Evolutionary conservation across 2,329 filamentous ascomycete genomes (phyloP).

Genomic region (Epicoccum nigrum): DNA sequence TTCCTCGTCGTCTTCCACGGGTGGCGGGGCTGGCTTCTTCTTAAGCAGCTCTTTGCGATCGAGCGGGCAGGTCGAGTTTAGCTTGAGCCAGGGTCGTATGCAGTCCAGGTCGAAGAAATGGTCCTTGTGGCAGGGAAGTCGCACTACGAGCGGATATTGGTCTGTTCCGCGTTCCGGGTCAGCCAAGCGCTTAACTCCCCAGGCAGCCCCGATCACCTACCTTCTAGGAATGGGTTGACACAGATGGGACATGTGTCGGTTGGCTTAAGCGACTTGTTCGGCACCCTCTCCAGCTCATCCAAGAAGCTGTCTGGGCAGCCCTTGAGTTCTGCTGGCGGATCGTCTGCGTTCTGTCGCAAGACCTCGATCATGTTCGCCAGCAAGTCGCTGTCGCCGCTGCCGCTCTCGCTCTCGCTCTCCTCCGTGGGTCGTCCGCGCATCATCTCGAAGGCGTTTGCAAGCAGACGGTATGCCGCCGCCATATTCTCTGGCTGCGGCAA

Average conservation of each 20-base stretch:
- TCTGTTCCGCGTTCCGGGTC: constrained; percentile 45
- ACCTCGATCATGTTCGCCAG: constrained; percentile 62
- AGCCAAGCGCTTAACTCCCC: constrained; percentile 18
- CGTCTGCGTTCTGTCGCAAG: constrained; percentile 62
- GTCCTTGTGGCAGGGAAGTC: constrained; percentile 65
- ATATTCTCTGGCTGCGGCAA: constrained; percentile 66
- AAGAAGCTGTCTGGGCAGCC: constrained; percentile 67
- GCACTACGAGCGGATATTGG: constrained; percentile 67
- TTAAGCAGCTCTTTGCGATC: constrained; percentile 65
- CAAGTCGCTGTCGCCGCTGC: constrained; percentile 48
- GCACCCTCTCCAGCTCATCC: constrained; percentile 65
- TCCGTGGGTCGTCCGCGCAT: constrained; percentile 56
- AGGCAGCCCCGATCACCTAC: constrained; percentile 36
- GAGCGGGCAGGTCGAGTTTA: constrained; percentile 68
- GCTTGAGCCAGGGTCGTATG: constrained; percentile 67
- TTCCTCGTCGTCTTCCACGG: constrained; percentile 59
- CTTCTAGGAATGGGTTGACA: constrained; percentile 65
- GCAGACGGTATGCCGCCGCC: constrained; percentile 63
- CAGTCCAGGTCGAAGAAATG: constrained; percentile 71
- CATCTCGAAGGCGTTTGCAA: constrained; percentile 66
- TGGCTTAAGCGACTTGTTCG: constrained; percentile 60
- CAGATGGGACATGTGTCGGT: constrained; percentile 66
- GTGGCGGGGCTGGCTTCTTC: constrained; percentile 50
- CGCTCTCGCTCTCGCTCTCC: constrained; percentile 16
- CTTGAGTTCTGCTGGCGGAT: constrained; percentile 64